These are phyloP conservation scores for Globisporangium alternatum DNA, from an alignment of 352 stramenopile species.

Conservation along the genomic window DNA sequence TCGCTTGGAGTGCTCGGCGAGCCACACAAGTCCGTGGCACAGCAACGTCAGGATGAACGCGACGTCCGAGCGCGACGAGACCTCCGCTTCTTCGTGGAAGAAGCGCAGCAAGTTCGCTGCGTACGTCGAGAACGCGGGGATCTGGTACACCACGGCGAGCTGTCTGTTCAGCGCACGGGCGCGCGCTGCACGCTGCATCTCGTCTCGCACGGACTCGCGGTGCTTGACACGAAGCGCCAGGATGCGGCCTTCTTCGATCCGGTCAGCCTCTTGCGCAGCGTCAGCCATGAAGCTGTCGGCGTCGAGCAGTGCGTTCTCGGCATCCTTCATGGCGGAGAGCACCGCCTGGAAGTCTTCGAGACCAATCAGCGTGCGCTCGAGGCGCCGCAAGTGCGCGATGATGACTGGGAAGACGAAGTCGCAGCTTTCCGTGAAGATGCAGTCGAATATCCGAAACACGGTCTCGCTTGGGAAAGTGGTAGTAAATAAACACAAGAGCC, in stretches of 20 bases:
- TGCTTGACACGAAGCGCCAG: slow-evolving; percentile 48
- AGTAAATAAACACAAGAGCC: slow-evolving; percentile 89
- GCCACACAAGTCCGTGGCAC: slow-evolving; percentile 78
- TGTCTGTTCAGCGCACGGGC: slow-evolving; percentile 63
- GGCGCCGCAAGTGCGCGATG: slow-evolving; percentile 65
- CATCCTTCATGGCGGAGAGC: slow-evolving; percentile 69
- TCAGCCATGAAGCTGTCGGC: slow-evolving; percentile 55
- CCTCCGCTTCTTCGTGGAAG: slow-evolving; percentile 74
- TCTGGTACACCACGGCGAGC: slow-evolving; percentile 69
- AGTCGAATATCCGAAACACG: slow-evolving; percentile 86
- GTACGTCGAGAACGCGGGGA: slow-evolving; percentile 72
- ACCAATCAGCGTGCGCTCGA: slow-evolving; percentile 47
- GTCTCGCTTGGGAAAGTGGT: slow-evolving; percentile 89
- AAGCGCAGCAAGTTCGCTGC: slow-evolving; percentile 63
- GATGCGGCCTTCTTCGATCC: slow-evolving; percentile 36
- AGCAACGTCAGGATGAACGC: slow-evolving; percentile 77
- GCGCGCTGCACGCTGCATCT: slow-evolving; percentile 67
- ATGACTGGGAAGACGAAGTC: slow-evolving; percentile 84
- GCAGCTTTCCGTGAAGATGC: slow-evolving; percentile 78
- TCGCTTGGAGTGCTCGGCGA: slow-evolving; percentile 71
- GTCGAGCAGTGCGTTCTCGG: slow-evolving; percentile 62
- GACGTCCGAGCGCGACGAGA: slow-evolving; percentile 66
- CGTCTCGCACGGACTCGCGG: slow-evolving; percentile 52
- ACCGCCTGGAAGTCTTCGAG: slow-evolving; percentile 70
- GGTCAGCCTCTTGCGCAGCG: slow-evolving; percentile 41